These are phyloP conservation scores for Paraphaeosphaeria sporulosa DNA, from an alignment of 2,329 filamentous ascomycete species.

Conservation along the genomic window DNA sequence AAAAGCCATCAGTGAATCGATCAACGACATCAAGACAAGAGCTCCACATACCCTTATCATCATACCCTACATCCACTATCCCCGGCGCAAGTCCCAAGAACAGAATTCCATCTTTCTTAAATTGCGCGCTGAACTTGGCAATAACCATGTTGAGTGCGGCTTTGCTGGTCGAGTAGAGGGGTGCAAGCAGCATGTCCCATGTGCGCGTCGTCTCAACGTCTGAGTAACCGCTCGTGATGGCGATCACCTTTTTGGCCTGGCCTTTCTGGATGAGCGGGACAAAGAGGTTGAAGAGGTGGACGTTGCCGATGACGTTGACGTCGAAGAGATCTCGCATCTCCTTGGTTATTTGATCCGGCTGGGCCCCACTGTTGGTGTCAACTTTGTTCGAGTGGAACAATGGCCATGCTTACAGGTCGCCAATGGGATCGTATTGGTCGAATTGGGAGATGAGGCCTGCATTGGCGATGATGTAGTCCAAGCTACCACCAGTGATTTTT, in stretches of 20 bases:
- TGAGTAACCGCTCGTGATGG: constrained; percentile 57
- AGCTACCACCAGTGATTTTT: constrained; percentile 24
- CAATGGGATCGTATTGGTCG: constrained; percentile 44
- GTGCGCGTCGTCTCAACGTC: constrained; percentile 57
- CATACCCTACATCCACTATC: constrained; percentile 45
- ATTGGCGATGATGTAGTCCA: constrained; percentile 60
- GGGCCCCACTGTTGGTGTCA: not conserved
- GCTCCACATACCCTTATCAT: not conserved
- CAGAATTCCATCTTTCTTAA: constrained; percentile 59
- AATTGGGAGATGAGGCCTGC: constrained; percentile 48
- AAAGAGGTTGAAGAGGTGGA: constrained; percentile 63
- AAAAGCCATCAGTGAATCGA: constrained; percentile 7
- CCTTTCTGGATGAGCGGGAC: constrained; percentile 62
- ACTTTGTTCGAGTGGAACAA: not conserved
- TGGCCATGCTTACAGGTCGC: constrained; percentile 45
- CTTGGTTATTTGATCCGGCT: constrained; percentile 20
- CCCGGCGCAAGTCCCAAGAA: constrained; percentile 63
- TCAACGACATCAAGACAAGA: not conserved
- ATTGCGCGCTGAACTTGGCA: constrained; percentile 57
- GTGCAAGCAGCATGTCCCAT: constrained; percentile 42
- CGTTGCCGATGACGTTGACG: constrained; percentile 61
- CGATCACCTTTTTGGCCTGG: constrained; percentile 61
- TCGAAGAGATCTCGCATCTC: constrained; percentile 45
- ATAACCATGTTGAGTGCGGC: constrained; percentile 62
- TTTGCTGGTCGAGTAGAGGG: constrained; percentile 60